Evolutionary conservation across 805 yeast genomes (phyloP), one percentile per base, ranked within the genome.

Genomic region (Saccharomycopsis olivae): DNA sequence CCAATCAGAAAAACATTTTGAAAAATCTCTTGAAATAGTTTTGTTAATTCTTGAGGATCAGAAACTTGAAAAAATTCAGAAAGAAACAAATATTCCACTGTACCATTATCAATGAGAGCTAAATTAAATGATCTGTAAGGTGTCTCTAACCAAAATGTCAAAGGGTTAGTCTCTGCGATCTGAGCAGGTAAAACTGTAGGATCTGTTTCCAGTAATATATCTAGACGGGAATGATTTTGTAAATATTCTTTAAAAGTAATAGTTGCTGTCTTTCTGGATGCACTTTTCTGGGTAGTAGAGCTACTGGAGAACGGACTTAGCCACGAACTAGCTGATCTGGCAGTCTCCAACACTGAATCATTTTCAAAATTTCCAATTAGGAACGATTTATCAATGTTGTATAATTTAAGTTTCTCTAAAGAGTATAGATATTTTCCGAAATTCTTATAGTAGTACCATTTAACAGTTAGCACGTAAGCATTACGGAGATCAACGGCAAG

Each of bases 381-480:
- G 38, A 67, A 66, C 34, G 64, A 64, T 42, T 63, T 67, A 47
- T 79, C 92, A 6, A 79, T 71, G 17, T 60, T 59, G 38, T 68
- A 65, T 14, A 78, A 48, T 32, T 69, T 72, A 43, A 86, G 57
- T 48, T 74, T 75, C 44, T 82, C 82, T 37, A 88, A 58, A 1
- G 94, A 75, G 46, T 78, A 73, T 29, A 78, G 58, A 59, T 87
- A 88, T 47, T 87, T 73, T 14, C 78, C 75, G 53, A 88, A 89
- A 49, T 82, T 73, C 41, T 80, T 71, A 43, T 70, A 66, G 56
- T 92, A 92, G 61, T 89, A 92, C 98, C 98, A 92, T 51, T 73
- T 66, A 84, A 92, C 88, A 2, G 97, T 89, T 52, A 76, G 77
- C 15, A 78, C 62, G 56, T 92, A 92, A 0, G 96, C 97, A 51